Evolutionary conservation across 192 early-diverging fungal species (phyloP), one percentile per base, ranked within the genome.

Genomic region (Funneliformis mosseae): DNA sequence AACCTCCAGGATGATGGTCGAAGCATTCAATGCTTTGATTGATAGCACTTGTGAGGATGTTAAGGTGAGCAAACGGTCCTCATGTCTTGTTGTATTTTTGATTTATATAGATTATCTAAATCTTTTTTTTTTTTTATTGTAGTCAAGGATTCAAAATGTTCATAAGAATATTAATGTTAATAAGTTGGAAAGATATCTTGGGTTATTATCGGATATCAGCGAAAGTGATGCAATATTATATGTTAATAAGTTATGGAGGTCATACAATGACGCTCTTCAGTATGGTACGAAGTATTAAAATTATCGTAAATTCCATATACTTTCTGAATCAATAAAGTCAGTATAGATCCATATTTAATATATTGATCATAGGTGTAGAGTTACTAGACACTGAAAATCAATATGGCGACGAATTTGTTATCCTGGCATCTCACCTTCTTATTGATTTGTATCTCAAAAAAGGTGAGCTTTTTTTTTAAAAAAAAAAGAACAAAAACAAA

Each of bases 351-450:
- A 21, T 69, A 69, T 38, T 69, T 18, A 69, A 38, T 69, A 18
- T 74, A 74, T n/a, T 50, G 38, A 59, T 25, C 14, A 21, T 71
- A 89, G 89, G 88, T n/a, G 75, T 82, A 45, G 84, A 84, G 1
- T 81, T 95, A 72, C 91, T 89, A 76, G 87, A 90, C 66, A 92
- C 91, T 33, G 94, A 95, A 81, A 85, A 91, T 27, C 95, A 96
- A 76, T 89, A 91, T 78, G 94, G 95, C 25, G 95, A 96, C 79
- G 95, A 96, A 60, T 94, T 90, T 82, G 84, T 91, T 25, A 84
- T 94, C 16, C 77, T 96, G 41, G 90, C 90, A 8, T 86, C 85
- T 1, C 90, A 93, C 12, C 64, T 87, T 8, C 77, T 94, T 4
- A 63, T 94, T 11, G 88, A 92, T 42, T 68, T 88, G 18, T 92